Conservation (phyloP, 306 rosid genomes). For the Fragaria ananassa region DNA sequence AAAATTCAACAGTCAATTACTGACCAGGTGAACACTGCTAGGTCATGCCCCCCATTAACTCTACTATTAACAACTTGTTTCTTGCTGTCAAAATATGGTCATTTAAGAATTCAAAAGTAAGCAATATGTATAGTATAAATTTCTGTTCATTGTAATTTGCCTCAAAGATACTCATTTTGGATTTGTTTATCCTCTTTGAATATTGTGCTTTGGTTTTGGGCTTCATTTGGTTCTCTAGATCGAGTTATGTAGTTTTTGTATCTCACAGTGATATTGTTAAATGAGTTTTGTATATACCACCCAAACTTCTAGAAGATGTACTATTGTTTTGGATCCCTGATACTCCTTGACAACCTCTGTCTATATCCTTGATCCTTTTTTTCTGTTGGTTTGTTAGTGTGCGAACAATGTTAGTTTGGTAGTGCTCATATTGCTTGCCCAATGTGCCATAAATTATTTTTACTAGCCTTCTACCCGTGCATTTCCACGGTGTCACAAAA, state of each 20-base stretch:
- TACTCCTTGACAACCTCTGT: neutral
- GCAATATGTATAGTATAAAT: neutral
- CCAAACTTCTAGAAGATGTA: neutral
- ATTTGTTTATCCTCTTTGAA: neutral
- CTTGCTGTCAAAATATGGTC: neutral
- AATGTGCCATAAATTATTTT: neutral
- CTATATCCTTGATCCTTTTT: neutral
- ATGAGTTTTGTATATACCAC: neutral
- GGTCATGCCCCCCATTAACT: neutral
- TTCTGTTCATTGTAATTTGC: neutral
- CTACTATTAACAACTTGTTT: neutral
- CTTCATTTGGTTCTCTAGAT: neutral
- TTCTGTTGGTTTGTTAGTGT: neutral
- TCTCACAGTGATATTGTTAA: neutral
- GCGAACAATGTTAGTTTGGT: neutral
- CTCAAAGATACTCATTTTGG: neutral
- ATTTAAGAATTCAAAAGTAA: neutral
- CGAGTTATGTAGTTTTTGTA: neutral
- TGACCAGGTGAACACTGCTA: neutral
- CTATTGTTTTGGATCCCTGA: neutral
- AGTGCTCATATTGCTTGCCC: neutral
- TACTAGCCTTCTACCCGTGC: too few relatives aligned
- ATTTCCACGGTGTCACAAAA: too few relatives aligned
- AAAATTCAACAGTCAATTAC: neutral
- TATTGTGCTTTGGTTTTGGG: neutral